Conservation (phyloP, 2,329 filamentous ascomycete species). For the Fusarium sacchari region DNA sequence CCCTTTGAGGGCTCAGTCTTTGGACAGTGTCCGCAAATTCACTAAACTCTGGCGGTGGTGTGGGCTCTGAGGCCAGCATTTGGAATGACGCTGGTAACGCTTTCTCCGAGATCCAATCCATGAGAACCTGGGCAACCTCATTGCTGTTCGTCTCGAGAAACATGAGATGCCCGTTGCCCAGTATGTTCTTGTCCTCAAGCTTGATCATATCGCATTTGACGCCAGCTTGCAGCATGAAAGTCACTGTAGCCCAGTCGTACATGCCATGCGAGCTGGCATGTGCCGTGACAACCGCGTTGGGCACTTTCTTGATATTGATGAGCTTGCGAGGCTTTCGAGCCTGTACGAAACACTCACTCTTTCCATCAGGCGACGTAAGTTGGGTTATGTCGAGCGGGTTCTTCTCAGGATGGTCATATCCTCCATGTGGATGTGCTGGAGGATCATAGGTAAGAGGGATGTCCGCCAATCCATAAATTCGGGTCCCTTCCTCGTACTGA, state of each 20-base stretch:
- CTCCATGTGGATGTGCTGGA: conserved; percentile 35
- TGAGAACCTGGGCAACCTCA: conserved; percentile 52
- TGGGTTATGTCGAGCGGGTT: conserved; percentile 30
- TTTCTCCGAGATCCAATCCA: conserved; percentile 49
- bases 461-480: conserved; percentile 54
- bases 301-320: conserved; percentile 58
- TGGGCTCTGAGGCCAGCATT: not conserved
- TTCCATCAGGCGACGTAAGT: conserved; percentile 10
- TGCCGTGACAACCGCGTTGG: conserved; percentile 60
- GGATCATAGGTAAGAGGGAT: conserved; percentile 56
- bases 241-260: conserved; percentile 65
- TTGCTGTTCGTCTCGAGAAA: conserved; percentile 64
- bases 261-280: conserved; percentile 64
- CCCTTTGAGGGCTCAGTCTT: not conserved
- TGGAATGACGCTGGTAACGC: not conserved
- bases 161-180: conserved; percentile 66
- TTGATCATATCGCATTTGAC: conserved; percentile 55
- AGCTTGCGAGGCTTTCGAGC: conserved; percentile 50
- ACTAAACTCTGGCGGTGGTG: not conserved
- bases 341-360: conserved; percentile 39
- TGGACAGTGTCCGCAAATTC: not conserved
- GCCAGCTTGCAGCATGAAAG: conserved; percentile 64
- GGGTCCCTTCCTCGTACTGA: conserved; percentile 42
- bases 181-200: conserved; percentile 55
- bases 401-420: not conserved